Evolutionary conservation across 2,329 filamentous ascomycete genomes (phyloP).

Genomic region (Aspergillus pseudoviridinutans): DNA sequence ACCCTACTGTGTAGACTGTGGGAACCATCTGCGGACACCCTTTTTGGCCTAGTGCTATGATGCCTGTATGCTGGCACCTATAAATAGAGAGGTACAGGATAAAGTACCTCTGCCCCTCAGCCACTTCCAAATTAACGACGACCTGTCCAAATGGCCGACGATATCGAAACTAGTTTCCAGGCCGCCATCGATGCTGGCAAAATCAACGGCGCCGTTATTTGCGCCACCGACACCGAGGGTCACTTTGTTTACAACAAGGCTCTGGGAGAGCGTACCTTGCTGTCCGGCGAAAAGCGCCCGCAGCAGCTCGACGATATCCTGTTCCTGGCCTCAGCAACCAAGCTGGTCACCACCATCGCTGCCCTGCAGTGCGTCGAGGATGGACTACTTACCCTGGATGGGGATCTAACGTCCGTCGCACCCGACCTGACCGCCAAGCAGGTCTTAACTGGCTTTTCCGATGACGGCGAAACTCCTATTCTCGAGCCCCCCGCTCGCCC

Average conservation of each 20-base stretch:
- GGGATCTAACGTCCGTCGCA: constrained; percentile 43
- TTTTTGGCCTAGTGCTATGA: no score
- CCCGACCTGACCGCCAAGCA: constrained; percentile 49
- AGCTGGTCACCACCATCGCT: constrained; percentile 50
- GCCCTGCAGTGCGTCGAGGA: constrained; percentile 54
- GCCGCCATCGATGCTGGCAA: constrained; percentile 42
- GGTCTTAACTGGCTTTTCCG: constrained; percentile 47
- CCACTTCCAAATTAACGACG: no score
- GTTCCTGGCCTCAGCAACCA: constrained; percentile 30
- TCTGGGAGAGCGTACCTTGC: constrained; percentile 39
- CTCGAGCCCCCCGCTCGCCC: constrained; percentile 30
- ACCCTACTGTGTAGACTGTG: no score
- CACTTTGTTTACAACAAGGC: constrained; percentile 40
- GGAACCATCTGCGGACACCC: no score
- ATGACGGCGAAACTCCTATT: constrained; percentile 30
- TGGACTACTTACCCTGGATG: constrained; percentile 45
- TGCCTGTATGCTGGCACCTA: no score
- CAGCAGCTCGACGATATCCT: constrained; percentile 27
- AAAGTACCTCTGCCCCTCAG: background rate
- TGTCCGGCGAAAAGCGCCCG: constrained; percentile 38
- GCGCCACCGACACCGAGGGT: constrained; percentile 37
- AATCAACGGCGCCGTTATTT: constrained; percentile 44
- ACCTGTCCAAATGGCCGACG: constrained; percentile 11
- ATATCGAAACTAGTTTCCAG: constrained; percentile 39
- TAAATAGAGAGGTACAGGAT: background rate